A percentile compares a stretch with the other conserved stretches of the same genome.
Evolutionary conservation across 2,329 filamentous ascomycete species (phyloP).

Genomic region (Raffaelea arxii): DNA sequence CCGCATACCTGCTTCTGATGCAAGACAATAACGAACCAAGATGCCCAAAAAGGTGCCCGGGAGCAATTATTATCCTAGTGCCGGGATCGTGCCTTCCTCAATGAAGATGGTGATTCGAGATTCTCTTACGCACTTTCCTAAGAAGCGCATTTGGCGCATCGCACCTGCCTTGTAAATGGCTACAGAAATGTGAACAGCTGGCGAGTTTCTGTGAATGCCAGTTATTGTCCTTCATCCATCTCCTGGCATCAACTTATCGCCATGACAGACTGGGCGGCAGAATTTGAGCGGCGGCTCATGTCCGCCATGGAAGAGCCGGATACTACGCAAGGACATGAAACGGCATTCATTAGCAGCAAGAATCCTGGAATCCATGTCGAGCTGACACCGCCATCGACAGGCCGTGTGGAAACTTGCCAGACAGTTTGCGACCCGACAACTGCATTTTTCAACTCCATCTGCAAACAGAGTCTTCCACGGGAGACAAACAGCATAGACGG

Average conservation of each 20-base stretch:
- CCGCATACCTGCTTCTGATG: too few relatives aligned
- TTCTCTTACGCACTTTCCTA: too few relatives aligned
- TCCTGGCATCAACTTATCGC: constrained; percentile 5
- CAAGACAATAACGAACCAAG: background rate
- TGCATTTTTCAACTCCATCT: constrained; percentile 11
- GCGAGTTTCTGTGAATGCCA: too few relatives aligned
- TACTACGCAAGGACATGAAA: background rate
- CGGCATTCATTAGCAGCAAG: too few relatives aligned
- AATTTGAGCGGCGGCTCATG: constrained; percentile 11
- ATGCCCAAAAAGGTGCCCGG: background rate
- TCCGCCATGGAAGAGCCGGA: constrained; percentile 1
- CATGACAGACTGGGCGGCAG: constrained; percentile 9
- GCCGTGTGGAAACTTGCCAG: background rate
- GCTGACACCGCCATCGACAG: constrained; percentile 8
- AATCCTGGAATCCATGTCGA: too few relatives aligned
- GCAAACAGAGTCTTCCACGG: constrained; percentile 1
- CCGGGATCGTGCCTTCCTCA: too few relatives aligned
- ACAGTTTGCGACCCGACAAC: constrained; percentile 5
- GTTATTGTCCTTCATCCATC: too few relatives aligned
- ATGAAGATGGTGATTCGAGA: too few relatives aligned
- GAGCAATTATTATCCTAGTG: too few relatives aligned
- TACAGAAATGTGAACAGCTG: too few relatives aligned
- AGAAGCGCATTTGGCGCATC: too few relatives aligned
- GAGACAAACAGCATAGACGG: background rate
- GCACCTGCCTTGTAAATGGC: too few relatives aligned